Evolutionary conservation across 75 land plant genomes (phyloP), one percentile per base, ranked within the genome.

Genomic region (Pinus albicaulis): DNA sequence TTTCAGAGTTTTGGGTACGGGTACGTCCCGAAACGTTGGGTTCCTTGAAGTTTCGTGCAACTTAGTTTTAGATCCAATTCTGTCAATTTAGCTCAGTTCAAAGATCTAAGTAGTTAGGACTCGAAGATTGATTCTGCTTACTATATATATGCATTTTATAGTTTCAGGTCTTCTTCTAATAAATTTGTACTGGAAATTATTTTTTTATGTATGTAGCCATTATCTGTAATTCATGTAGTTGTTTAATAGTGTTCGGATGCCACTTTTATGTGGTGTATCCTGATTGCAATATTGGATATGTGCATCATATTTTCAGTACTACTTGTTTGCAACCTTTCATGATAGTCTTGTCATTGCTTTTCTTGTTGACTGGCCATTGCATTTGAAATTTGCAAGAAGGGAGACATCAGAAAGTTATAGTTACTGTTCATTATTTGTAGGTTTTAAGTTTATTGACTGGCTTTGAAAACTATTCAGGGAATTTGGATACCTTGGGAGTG

Each of bases 401-500:
- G 16, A 16, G 36, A 3, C 22, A 36, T 17, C 6, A 28, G 15
- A 66, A 19, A 14, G 22, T 7, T 3, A 17, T 7, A 74, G 12
- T 20, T 11, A 66, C 20, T 5, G 38, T 65, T 38, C 3, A 41
- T 64, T 12, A 12, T 68, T 68, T 68, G 7, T 55, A 73, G 19
- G 28, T 22, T 55, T 73, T 56, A 52, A 17, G 2, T 61, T 75
- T 65, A 13, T 23, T 53, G 5, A 41, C 4, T 20, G 22, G 20
- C 34, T 68, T 53, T 74, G 69, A 60, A 53, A 55, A 28, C 23
- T 48, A 68, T 76, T 3, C 78, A 96, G 99, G 99, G 68, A 97
- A 81, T 79, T 82, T 90, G 95, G 92, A 94, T 36, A 97, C 99
- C 58, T 82, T 97, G 80, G 93, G 90, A 71, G 81, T 86, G 31